These are phyloP conservation scores for Phytophthora litchii DNA, from an alignment of 352 stramenopile genomes.

Conservation along the genomic window DNA sequence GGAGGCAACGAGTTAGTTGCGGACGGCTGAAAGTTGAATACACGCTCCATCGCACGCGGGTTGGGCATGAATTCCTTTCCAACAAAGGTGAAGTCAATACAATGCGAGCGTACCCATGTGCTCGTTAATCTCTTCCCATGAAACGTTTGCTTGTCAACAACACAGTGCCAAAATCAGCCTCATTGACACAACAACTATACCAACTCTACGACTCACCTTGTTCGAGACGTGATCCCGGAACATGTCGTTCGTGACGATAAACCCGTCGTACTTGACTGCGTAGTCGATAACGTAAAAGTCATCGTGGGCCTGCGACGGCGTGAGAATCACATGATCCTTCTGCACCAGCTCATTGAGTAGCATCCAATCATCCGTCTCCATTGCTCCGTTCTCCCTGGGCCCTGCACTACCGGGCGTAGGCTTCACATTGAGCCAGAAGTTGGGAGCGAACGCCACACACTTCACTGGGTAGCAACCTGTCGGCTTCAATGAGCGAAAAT, in stretches of 20 bases:
- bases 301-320: conserved; percentile 86
- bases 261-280: conserved; percentile 84
- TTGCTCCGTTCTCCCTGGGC: conserved; percentile 42
- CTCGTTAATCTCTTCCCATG: conserved; percentile 63
- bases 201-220: conserved; percentile 40
- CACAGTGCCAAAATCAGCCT: conserved; percentile 2
- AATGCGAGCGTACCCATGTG: conserved; percentile 69
- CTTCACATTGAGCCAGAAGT: conserved; percentile 85
- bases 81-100: conserved; percentile 91
- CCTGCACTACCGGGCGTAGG: conserved; percentile 23
- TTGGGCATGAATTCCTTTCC: conserved; percentile 91
- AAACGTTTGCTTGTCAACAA: conserved; percentile 56
- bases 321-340: conserved; percentile 73
- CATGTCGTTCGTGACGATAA: conserved; percentile 93
- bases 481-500: conserved; percentile 52
- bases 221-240: conserved; percentile 90
- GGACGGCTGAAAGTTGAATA: conserved; percentile 48
- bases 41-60: conserved; percentile 76
- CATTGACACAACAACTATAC: background rate
- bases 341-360: conserved; percentile 63
- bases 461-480: conserved; percentile 46
- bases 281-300: conserved; percentile 94
- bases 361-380: conserved; percentile 54
- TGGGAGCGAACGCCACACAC: conserved; percentile 79
- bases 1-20: conserved; percentile 2